Evolutionary conservation across 2,329 filamentous ascomycete species (phyloP).

Genomic region (Penicillium sp.): DNA sequence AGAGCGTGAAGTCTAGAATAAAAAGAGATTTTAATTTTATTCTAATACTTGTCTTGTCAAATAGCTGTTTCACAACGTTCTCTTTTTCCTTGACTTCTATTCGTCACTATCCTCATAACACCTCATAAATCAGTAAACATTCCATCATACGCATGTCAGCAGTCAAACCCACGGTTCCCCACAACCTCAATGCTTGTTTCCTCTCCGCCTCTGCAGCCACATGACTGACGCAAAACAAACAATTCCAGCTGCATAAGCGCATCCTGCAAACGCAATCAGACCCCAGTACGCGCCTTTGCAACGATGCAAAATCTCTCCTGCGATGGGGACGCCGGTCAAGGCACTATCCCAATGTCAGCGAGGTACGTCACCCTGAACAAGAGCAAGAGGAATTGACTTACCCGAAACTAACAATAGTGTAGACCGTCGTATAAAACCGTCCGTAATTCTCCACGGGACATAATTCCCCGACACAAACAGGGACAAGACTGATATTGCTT

Average conservation of each 20-base stretch:
- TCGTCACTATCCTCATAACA: background rate
- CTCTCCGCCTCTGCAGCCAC: constrained; percentile 11
- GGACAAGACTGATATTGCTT: constrained; percentile 44
- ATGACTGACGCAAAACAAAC: constrained; percentile 19
- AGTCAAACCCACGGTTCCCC: too few relatives aligned
- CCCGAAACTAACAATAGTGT: constrained; percentile 37
- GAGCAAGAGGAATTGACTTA: constrained; percentile 4
- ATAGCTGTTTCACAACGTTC: too few relatives aligned
- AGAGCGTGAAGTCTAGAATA: background rate
- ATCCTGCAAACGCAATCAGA: constrained; percentile 26
- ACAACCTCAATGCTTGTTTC: background rate
- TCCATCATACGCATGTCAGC: constrained; percentile 5
- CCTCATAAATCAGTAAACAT: background rate
- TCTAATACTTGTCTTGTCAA: too few relatives aligned
- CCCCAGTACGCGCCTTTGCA: constrained; percentile 35
- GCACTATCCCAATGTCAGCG: constrained; percentile 18
- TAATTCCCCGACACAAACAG: constrained; percentile 53
- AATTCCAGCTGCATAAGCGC: constrained; percentile 22
- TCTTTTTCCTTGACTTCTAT: background rate
- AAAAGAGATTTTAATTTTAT: background rate
- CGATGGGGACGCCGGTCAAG: constrained; percentile 34
- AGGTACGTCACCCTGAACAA: background rate
- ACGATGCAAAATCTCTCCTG: constrained; percentile 35
- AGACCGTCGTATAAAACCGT: constrained; percentile 43
- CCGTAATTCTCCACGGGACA: constrained; percentile 49